Evolutionary conservation across 257 asterid genomes (phyloP), one percentile per base, ranked within the genome.

Genomic region (Cruciata laevipes): DNA sequence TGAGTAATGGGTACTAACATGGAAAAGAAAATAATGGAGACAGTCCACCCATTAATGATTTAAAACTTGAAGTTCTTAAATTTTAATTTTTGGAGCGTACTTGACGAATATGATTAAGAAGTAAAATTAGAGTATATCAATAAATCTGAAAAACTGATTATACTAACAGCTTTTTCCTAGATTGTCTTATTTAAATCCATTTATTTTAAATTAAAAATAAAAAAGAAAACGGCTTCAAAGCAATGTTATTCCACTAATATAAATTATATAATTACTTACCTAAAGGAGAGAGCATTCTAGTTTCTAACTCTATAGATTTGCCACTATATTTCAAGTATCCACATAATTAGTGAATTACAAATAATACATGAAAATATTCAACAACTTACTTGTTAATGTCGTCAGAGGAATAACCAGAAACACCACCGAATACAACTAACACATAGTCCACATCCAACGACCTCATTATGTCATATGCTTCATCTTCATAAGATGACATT

Each of bases 341-440:
- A 33, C 57, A 44, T 11, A 27, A 27, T 44, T n/a, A 27, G 5
- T 10, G 7, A 38, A 7, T 38, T 38, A 35, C 13, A 61, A 11
- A 60, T 27, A 49, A 32, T 20, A 61, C 40, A 1, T 33, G n/a
- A 8, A 61, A 32, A 71, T 33, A 25, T 20, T 57, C 47, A 16
- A 16, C 6, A 63, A 37, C 95, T 87, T 86, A 93, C 99, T 94
- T 94, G 92, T 94, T 94, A 67, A 94, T 94, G 76, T 94, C 97
- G 74, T 90, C 97, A 25, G 99, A 94, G 24, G 99, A 93, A 75
- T 94, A 94, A 27, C 99, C 99, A 65, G 99, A 86, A 23, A 93
- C 96, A 70, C 99, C 99, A 73, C 99, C 99, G 70, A 93, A 93
- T 52, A 93, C 99, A 78, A 93, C 99, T 67, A 93, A 66, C 24